Evolutionary conservation across 2,329 filamentous ascomycete species (phyloP).

Genomic region (Paramyrothecium sp.): DNA sequence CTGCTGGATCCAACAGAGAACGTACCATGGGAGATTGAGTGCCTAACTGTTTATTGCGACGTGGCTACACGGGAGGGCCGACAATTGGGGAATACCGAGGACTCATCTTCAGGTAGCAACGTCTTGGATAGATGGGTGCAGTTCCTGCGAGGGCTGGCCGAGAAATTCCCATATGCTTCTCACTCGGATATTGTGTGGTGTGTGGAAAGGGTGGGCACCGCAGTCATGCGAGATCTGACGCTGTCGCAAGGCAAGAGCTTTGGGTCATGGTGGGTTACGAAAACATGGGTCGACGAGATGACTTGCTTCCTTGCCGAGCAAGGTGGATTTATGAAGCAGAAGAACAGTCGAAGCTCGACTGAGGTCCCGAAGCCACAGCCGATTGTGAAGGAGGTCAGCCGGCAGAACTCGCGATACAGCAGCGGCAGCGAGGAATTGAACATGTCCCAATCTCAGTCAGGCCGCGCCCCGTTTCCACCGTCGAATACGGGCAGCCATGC

Average conservation of each 20-base stretch:
- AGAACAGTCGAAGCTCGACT: slow-evolving; percentile 32
- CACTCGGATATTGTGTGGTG: slow-evolving; percentile 74
- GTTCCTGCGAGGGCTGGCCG: slow-evolving; percentile 68
- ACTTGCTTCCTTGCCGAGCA: slow-evolving; percentile 84
- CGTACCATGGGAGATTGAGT: slow-evolving; percentile 64
- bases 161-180: slow-evolving; percentile 71
- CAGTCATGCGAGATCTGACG: slow-evolving; percentile 78
- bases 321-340: slow-evolving; percentile 78
- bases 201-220: slow-evolving; percentile 72
- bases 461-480: slow-evolving; percentile 49
- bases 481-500: slow-evolving; percentile 42
- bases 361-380: slow-evolving; percentile 29
- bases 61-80: slow-evolving; percentile 47
- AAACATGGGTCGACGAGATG: slow-evolving; percentile 96
- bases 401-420: slow-evolving; percentile 37
- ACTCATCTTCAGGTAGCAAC: slow-evolving; percentile 49
- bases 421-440: slow-evolving; percentile 45
- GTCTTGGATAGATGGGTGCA: slow-evolving; percentile 77
- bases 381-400: slow-evolving; percentile 32
- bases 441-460: slow-evolving; percentile 45
- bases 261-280: slow-evolving; percentile 92
- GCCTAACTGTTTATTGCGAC: slow-evolving; percentile 59
- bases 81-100: slow-evolving; percentile 23
- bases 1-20: slow-evolving; percentile 66
- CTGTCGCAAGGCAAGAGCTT: slow-evolving; percentile 77